Percentiles rank a stretch among this genome's conserved stretches.
phyloP scores from a whole-genome alignment of 2,329 filamentous ascomycete species.

The Pseudogymnoascus sp. region DNA sequence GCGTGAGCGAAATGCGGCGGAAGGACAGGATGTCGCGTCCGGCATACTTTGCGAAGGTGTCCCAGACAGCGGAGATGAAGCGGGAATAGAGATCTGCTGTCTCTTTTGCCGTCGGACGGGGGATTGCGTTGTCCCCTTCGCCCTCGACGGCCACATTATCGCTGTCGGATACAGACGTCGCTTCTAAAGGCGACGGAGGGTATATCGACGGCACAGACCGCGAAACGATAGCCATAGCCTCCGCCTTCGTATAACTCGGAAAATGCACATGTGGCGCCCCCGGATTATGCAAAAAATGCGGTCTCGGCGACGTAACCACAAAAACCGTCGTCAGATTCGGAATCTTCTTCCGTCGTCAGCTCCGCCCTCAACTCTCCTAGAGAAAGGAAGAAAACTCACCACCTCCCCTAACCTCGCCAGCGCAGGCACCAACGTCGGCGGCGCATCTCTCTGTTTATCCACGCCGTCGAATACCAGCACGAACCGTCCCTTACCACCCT shows the following conservation, averaged over 20 bases:
- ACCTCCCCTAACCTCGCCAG: constrained; percentile 74
- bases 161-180: constrained; percentile 22
- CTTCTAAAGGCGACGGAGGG: constrained; percentile 20
- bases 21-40: constrained; percentile 72
- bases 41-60: constrained; percentile 73
- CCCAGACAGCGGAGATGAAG: constrained; percentile 79
- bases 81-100: constrained; percentile 67
- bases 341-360: constrained; percentile 50
- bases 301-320: constrained; percentile 63
- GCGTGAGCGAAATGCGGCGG: constrained; percentile 56
- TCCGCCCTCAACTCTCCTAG: neutral
- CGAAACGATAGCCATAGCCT: constrained; percentile 72
- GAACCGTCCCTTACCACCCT: constrained; percentile 47
- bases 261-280: constrained; percentile 74
- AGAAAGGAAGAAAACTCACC: constrained; percentile 40
- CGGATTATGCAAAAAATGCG: constrained; percentile 60
- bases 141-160: neutral
- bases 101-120: constrained; percentile 34
- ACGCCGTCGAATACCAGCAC: constrained; percentile 83
- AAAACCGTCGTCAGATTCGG: constrained; percentile 70
- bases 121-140: constrained; percentile 9
- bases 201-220: constrained; percentile 42
- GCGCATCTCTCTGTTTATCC: constrained; percentile 73
- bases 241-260: constrained; percentile 70
- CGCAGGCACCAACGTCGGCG: constrained; percentile 70